Evolutionary conservation across 495 filamentous ascomycete species (phyloP).

Genomic region (Lasiosphaeris hirsuta): DNA sequence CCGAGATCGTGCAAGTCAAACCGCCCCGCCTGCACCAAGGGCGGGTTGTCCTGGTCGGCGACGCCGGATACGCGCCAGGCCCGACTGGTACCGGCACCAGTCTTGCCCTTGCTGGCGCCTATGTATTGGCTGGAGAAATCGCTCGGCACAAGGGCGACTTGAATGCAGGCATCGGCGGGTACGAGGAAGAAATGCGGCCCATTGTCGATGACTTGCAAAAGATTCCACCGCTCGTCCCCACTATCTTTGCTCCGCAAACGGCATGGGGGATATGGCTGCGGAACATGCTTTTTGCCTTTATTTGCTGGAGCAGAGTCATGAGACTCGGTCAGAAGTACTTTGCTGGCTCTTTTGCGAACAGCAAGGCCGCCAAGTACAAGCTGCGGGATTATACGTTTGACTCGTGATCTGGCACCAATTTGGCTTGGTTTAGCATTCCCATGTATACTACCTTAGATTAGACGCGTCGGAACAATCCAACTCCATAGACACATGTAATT

Average conservation of each 20-base stretch:
- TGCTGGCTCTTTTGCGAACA: slow-evolving; percentile 14
- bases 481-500: too few species aligned
- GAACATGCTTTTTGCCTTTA: slow-evolving; percentile 24
- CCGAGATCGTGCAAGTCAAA: slow-evolving; percentile 47
- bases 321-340: slow-evolving; percentile 15
- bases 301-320: slow-evolving; percentile 27
- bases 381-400: too few species aligned
- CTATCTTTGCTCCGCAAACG: slow-evolving; percentile 38
- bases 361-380: too few species aligned
- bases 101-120: slow-evolving; percentile 44
- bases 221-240: slow-evolving; percentile 28
- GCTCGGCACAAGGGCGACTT: slow-evolving; percentile 30
- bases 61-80: slow-evolving; percentile 43
- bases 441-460: too few species aligned
- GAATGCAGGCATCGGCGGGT: slow-evolving; percentile 34
- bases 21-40: slow-evolving; percentile 27
- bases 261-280: slow-evolving; percentile 36
- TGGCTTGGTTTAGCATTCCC: too few species aligned
- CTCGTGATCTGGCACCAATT: too few species aligned
- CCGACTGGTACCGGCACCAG: slow-evolving; percentile 48
- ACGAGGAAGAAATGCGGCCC: slow-evolving; percentile 43
- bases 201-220: slow-evolving; percentile 38
- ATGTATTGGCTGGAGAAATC: slow-evolving; percentile 52
- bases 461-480: too few species aligned
- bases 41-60: slow-evolving; percentile 40